phyloP scores from a whole-genome alignment of 129 eudicot genomes.

The Lactuca saligna region DNA sequence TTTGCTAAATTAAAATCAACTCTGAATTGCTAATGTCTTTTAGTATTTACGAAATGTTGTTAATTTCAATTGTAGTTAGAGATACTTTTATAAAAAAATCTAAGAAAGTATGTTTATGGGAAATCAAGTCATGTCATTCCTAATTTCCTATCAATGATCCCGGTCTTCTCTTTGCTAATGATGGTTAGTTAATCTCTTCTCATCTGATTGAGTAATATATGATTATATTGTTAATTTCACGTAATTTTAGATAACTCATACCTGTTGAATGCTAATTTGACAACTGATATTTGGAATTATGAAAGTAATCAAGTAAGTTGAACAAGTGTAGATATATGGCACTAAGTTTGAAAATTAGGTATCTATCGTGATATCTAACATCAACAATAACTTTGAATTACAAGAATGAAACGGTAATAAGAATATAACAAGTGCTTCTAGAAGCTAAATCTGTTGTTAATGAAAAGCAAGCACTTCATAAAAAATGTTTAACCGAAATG shows the following conservation, averaged over 20 bases:
- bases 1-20: too few relatives aligned
- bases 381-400: background rate
- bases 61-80: slow-evolving; percentile 33
- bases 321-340: background rate
- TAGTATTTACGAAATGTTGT: too few relatives aligned
- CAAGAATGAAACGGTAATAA: slow-evolving; percentile 99
- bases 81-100: slow-evolving; percentile 65
- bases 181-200: slow-evolving; percentile 48
- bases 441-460: too few relatives aligned
- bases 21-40: too few relatives aligned
- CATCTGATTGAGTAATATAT: background rate
- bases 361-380: too few relatives aligned
- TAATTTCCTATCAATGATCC: slow-evolving; percentile 70
- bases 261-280: background rate
- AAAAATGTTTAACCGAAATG: too few relatives aligned
- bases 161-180: slow-evolving; percentile 87
- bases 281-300: background rate
- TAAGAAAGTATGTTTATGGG: slow-evolving; percentile 53
- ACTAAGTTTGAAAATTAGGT: background rate
- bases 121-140: slow-evolving; percentile 89
- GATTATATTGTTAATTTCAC: background rate
- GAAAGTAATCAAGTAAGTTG: background rate
- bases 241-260: background rate
- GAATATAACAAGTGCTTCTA: too few relatives aligned
- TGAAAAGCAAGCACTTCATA: too few relatives aligned